These are phyloP conservation scores for Fusarium kyushuense DNA, from an alignment of 2,329 filamentous ascomycete genomes.

Conservation along the genomic window DNA sequence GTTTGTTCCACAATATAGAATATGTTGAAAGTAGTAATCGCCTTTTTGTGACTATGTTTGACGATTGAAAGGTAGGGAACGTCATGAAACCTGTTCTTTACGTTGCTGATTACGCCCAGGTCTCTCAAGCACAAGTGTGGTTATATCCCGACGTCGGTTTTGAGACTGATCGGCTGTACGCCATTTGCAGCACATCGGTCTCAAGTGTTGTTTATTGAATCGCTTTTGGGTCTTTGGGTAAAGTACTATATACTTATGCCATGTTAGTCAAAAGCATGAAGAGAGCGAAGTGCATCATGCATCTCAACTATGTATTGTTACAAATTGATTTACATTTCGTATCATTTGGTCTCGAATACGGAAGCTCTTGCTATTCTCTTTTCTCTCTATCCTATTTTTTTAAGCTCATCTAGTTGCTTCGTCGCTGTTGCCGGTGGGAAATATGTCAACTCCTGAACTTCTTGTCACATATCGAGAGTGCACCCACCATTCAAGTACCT, in stretches of 20 bases:
- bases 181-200: not conserved
- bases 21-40: constrained; percentile 22
- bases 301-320: not conserved
- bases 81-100: not conserved
- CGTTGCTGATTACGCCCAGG: constrained; percentile 26
- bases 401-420: not conserved
- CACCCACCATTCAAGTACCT: not conserved
- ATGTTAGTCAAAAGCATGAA: not conserved
- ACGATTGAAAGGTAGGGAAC: constrained; percentile 3
- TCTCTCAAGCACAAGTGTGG: not conserved
- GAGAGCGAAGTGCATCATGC: not conserved
- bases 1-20: constrained; percentile 40
- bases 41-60: constrained; percentile 16
- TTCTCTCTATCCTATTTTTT: not conserved
- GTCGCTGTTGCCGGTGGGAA: not conserved
- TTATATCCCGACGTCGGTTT: not conserved
- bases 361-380: not conserved
- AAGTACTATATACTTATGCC: not conserved
- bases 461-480: not conserved
- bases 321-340: not conserved
- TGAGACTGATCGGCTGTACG: not conserved
- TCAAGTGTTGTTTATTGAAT: not conserved
- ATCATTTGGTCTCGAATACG: not conserved
- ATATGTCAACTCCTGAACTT: not conserved
- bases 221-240: no score